Evolutionary conservation across 2,329 filamentous ascomycete genomes (phyloP), one percentile per base, ranked within the genome.

Genomic region (Stemphylium lycopersici): DNA sequence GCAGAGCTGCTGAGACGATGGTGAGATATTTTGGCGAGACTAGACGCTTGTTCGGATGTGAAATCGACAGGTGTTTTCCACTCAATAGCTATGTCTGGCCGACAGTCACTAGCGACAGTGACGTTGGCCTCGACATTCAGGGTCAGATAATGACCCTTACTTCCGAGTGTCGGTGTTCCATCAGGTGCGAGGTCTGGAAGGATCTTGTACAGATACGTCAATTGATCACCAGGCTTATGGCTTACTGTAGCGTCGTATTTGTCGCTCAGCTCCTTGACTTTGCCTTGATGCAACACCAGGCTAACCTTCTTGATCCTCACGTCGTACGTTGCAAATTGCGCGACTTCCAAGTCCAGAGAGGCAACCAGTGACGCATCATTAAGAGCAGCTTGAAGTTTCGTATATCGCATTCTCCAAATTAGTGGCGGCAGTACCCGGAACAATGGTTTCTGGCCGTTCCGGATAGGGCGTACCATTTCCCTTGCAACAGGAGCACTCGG

Each of bases 21-120:
- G 32, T 73, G 67, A 8, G 66, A 66, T 20, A 67, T 57, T 55
- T 69, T 74, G 36, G 69, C 55, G 37, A 72, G 46, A 38, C 77
- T 81, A 20, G 80, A 77, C 52, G 81, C 66, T 22, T 69, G 65
- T 33, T 74, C 72, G 7, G 60, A 58, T 22, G 86, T 86, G 69
- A 91, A 90, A 74, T 91, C 89, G 38, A 91, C 79, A 5, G 81
- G 78, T 15, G 88, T 88, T 47, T 81, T 84, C 89, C 89, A 91
- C 4, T 83, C 77, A 80, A 91, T 88, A 47, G 74, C 77, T 43
- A 91, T 81, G 37, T 77, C 77, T 6, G 89, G 87, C 13, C 78
- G 81, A 69, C 87, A 91, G 8, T 78, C 68, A 11, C 80, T 78
- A 1, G 85, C 83, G 8, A 80, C 72, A 38, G 87, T 79, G 4